phyloP scores from a whole-genome alignment of 441 rosid genomes.

The Brassica hybrid region DNA sequence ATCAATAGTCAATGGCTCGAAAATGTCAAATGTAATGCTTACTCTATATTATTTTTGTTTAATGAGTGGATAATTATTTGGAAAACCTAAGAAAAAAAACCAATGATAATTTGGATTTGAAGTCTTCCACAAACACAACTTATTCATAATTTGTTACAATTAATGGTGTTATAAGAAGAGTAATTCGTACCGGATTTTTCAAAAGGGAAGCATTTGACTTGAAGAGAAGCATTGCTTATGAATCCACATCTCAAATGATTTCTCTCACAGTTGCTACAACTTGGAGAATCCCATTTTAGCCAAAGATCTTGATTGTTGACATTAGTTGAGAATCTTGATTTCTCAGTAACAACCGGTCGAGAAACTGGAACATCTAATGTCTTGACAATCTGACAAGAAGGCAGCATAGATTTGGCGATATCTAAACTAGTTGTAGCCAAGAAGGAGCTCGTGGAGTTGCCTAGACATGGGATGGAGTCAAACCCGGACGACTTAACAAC shows the following conservation, averaged over 20 bases:
- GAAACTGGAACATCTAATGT: slow-evolving; percentile 59
- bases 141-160: not conserved
- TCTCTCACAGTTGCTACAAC: slow-evolving; percentile 62
- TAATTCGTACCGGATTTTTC: slow-evolving; percentile 22
- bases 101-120: not conserved
- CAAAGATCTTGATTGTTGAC: slow-evolving; percentile 53
- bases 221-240: slow-evolving; percentile 42
- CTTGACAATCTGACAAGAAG: slow-evolving; percentile 46
- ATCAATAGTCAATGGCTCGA: slow-evolving; percentile 22
- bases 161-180: not conserved
- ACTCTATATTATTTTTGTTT: not conserved
- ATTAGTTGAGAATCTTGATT: slow-evolving; percentile 45
- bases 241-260: slow-evolving; percentile 51
- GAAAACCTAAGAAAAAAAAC: not conserved
- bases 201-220: slow-evolving; percentile 38
- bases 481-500: slow-evolving; percentile 40
- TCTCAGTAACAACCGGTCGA: slow-evolving; percentile 30
- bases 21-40: slow-evolving; percentile 33
- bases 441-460: slow-evolving; percentile 62
- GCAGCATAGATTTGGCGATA: slow-evolving; percentile 41
- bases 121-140: not conserved
- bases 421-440: slow-evolving; percentile 56
- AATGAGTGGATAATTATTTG: slow-evolving; percentile 7
- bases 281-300: slow-evolving; percentile 64
- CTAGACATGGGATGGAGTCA: slow-evolving; percentile 56